Evolutionary conservation across 495 filamentous ascomycete genomes (phyloP), one percentile per base, ranked within the genome.

Genomic region (Diplogelasinospora grovesii): DNA sequence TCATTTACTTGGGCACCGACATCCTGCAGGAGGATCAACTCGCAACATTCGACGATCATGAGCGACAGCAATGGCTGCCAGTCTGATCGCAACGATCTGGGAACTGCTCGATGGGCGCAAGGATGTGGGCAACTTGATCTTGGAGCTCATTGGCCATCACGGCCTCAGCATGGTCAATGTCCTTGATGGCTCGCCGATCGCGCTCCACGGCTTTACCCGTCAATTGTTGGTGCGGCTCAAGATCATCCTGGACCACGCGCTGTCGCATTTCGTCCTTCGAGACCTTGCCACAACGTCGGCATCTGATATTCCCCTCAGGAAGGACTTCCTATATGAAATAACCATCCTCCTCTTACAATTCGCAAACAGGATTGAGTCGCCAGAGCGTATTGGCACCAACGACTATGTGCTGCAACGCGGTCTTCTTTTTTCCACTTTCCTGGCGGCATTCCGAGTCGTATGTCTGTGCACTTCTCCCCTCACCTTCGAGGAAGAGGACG

Each of bases 141-240:
- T 15, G 13, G 31, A 43, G 11, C 32, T 43, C 14, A 29, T 43
- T 29, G 41, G 41, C 8, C 5, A 30, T 18, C 32, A 36, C 41
- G 36, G 31, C 41, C 24, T 33, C 19, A 20, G 30, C 10, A 9
- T 42, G 14, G n/a, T 13, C 8, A 9, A 15, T 8, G 15, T 37
- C 19, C 6, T 22, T 9, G 10, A 8, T 16, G 13, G 29, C n/a
- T 20, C 41, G 9, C 28, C 26, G 3, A 24, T 9, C 29, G 22
- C 11, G n/a, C 11, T 5, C 26, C 18, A n/a, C 8, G 13, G 36
- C 22, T 9, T 19, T 16, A 36, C 30, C 8, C 41, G 41, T n/a
- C 30, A 35, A 14, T 25, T 43, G 32, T 21, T 43, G 2, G 31
- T 43, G n/a, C 24, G 32, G 31, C 41, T 43, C 23, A 43, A 35